Base-by-base conservation (phyloP, 345 rosid genomes). In the Sonneratia alba region DNA sequence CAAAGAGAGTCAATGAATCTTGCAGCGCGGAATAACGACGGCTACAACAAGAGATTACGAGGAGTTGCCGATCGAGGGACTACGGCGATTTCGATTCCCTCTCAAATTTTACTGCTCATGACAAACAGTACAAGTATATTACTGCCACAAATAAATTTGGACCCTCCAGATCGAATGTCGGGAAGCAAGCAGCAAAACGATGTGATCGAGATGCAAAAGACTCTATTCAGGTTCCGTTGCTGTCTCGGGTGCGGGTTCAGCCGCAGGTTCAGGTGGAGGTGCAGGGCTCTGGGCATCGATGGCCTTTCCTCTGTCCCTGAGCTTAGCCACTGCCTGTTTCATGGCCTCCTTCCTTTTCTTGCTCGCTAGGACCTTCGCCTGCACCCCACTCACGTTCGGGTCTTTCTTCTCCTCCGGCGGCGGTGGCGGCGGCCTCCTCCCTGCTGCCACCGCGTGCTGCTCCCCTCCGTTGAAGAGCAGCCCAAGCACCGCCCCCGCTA, bases 281-380 rank as follows among this genome's bases (percentile, higher is more conserved):
- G 38, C 13, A 40, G 48, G 70, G 53, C 21, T 7, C 55, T 43
- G 14, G 16, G 2, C 22, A 16, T 63, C 66, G 34, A 81, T 15
- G 49, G 79, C 7, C 79, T 88, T 89, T 62, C 91, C 97, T 83
- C 79, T 74, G 82, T 90, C 93, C 74, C 90, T 85, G 73, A 89
- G 80, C 77, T 82, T 90, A n/a, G 73, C 76, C 14, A 72, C 55
- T 24, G 49, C 27, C 65, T 81, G 77, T 76, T 83, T 83, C 84
- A 83, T 65, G 62, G 83, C 83, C 63, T 81, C 85, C 71, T 81
- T 84, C 83, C 87, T 79, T 77, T 75, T 84, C 86, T 85, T 91
- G 80, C 97, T 95, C 11, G 97, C 97, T n/a, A 90, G 71, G 37
- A 94, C 82, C 76, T 87, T 91, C 2, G 97, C 98, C 73, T 78